Evolutionary conservation across 2,329 filamentous ascomycete species (phyloP).

Genomic region (Pseudovirgaria hyperparasitica): DNA sequence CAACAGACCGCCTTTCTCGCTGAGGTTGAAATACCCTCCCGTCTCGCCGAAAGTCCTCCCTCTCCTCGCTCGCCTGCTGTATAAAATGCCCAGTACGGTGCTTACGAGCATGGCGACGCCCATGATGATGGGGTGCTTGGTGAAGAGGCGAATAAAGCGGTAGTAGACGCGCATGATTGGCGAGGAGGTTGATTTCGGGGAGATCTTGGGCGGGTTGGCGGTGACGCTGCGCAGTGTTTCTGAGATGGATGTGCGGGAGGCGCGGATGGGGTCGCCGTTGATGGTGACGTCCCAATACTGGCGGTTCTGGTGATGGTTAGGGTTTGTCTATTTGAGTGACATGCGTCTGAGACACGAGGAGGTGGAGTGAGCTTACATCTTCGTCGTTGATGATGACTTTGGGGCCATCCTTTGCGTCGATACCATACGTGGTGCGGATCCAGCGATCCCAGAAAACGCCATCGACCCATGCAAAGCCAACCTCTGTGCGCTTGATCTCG

Average conservation of each 20-base stretch:
- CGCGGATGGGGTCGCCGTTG: slow-evolving; percentile 79
- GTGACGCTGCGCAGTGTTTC: slow-evolving; percentile 69
- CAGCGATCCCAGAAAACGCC: slow-evolving; percentile 95
- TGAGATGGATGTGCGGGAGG: slow-evolving; percentile 79
- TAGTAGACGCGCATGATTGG: slow-evolving; percentile 57
- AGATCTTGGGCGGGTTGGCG: slow-evolving; percentile 55
- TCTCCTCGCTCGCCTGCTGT: slow-evolving; percentile 18
- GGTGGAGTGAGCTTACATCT: slow-evolving; percentile 54
- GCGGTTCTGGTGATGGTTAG: slow-evolving; percentile 49
- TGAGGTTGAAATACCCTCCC: slow-evolving; percentile 49
- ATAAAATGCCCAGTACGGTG: slow-evolving; percentile 32
- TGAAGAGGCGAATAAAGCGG: slow-evolving; percentile 25
- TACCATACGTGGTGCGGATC: slow-evolving; percentile 88
- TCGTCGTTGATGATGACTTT: slow-evolving; percentile 94
- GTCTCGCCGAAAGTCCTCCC: slow-evolving; percentile 35
- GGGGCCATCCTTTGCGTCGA: slow-evolving; percentile 75
- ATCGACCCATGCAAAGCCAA: slow-evolving; percentile 94
- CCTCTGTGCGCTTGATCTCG: slow-evolving; percentile 72
- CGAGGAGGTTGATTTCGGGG: slow-evolving; percentile 65
- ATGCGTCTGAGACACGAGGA: background rate
- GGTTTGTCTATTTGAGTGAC: background rate
- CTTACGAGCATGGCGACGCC: slow-evolving; percentile 46
- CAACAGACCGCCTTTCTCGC: slow-evolving; percentile 56
- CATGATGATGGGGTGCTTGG: slow-evolving; percentile 34
- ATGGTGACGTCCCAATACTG: slow-evolving; percentile 90